Evolutionary conservation across 2,329 filamentous ascomycete species (phyloP), one percentile per base, ranked within the genome.

Genomic region (Penicillium sp.): DNA sequence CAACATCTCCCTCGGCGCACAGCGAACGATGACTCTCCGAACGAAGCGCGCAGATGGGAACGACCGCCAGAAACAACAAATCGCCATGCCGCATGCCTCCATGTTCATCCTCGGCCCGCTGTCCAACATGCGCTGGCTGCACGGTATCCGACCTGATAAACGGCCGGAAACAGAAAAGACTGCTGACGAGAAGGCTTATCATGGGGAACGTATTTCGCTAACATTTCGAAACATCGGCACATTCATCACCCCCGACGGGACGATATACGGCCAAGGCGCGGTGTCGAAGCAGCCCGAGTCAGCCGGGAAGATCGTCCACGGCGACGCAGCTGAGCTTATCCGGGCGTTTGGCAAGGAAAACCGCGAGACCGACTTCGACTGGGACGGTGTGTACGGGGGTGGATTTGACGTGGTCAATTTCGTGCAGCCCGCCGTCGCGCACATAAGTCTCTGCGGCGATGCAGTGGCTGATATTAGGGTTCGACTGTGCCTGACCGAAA

Each of bases 261-360:
- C 75, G 2, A 96, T 99, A 55, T 97, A 92, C 93, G 94, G 94
- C 14, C 92, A 97, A 72, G 94, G 94, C 2, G 93, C 92, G 0
- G 84, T 82, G 0, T 77, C 77, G 6, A 96, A 96, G 74, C 79
- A 76, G 0, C 78, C 79, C 23, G 78, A 79, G 0, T 73, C 77
- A 0, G 91, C 91, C 0, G 75, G 76, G 0, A 65, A 76, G 0
- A 85, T 95, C 11, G 71, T 91, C 55, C 90, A 90, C 61, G 90
- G 88, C 0, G 82, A 90, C 61, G 79, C 81, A 1, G 72, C 77
- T n/a, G n/a, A n/a, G n/a, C n/a, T n/a, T n/a, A n/a, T n/a, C n/a
- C n/a, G n/a, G n/a, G n/a, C n/a, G n/a, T n/a, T n/a, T n/a, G n/a
- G n/a, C n/a, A n/a, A n/a, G n/a, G 3, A 83, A 89, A 65, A 85